A percentile compares a stretch with the other conserved stretches of the same genome.
Evolutionary conservation across 106 monocot genomes (phyloP).

Genomic region (Dioscorea zingiberensis): DNA sequence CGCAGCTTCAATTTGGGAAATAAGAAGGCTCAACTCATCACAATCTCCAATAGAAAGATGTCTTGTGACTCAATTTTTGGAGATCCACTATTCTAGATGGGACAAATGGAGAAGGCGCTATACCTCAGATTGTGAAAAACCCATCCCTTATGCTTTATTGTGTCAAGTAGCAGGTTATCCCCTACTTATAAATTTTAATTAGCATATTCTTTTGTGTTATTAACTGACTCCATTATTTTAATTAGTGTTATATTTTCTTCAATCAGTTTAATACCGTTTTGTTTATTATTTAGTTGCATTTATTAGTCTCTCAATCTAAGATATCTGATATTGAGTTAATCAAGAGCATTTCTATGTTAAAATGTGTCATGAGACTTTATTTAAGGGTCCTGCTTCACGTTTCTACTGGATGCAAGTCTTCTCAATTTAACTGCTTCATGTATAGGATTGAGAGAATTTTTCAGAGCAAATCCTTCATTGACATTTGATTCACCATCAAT

Average conservation of each 20-base stretch:
- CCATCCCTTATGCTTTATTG: slow-evolving; percentile 62
- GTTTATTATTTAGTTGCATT: too few relatives aligned
- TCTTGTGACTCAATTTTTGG: slow-evolving; percentile 77
- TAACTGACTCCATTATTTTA: neutral
- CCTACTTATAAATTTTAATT: too few relatives aligned
- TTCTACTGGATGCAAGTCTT: too few relatives aligned
- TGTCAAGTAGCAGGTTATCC: slow-evolving; percentile 84
- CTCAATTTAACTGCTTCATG: too few relatives aligned
- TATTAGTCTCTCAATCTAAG: too few relatives aligned
- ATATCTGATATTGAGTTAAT: too few relatives aligned
- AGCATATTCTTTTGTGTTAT: too few relatives aligned
- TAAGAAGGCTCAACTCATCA: slow-evolving; percentile 46
- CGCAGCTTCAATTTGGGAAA: slow-evolving; percentile 95
- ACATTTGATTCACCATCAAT: slow-evolving; percentile 39
- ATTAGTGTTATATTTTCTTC: neutral
- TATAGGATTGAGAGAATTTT: slow-evolving; percentile 83
- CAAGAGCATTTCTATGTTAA: too few relatives aligned
- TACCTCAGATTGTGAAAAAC: slow-evolving; percentile 57
- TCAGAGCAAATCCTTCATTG: slow-evolving; percentile 67
- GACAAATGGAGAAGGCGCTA: slow-evolving; percentile 55
- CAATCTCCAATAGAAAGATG: slow-evolving; percentile 51
- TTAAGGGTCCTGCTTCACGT: too few relatives aligned
- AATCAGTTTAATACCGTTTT: too few relatives aligned
- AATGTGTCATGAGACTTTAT: too few relatives aligned
- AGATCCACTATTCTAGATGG: slow-evolving; percentile 61